Percentiles rank a stretch among this genome's conserved stretches.
phyloP scores from a whole-genome alignment of 495 filamentous ascomycete species.

The Annulohypoxylon stygium region DNA sequence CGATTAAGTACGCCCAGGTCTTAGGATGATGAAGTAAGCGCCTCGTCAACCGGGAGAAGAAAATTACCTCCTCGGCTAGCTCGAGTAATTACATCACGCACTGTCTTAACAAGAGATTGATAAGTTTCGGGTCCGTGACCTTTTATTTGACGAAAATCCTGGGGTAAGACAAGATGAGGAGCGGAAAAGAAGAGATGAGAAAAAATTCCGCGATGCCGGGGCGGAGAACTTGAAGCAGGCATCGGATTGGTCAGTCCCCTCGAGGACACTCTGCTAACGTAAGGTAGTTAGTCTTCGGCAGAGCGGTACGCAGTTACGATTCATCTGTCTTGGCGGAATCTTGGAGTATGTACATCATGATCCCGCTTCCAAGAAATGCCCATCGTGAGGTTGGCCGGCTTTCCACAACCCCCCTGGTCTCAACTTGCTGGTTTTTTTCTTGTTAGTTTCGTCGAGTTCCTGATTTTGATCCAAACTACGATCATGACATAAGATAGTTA shows the following conservation, averaged over 20 bases:
- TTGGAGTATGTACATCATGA: conserved; percentile 36
- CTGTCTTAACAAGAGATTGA: conserved; percentile 25
- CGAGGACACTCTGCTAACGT: conserved; percentile 35
- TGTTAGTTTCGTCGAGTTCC: not conserved
- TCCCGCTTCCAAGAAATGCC: conserved; percentile 22
- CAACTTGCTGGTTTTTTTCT: conserved; percentile 6
- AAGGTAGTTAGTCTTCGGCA: conserved; percentile 45
- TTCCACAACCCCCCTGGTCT: conserved; percentile 27
- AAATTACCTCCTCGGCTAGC: conserved; percentile 9
- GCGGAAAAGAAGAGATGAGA: conserved; percentile 41
- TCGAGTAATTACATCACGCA: conserved; percentile 18
- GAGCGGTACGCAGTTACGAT: conserved; percentile 46
- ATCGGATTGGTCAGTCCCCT: conserved; percentile 35
- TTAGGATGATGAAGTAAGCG: conserved; percentile 36
- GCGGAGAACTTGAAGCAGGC: conserved; percentile 30
- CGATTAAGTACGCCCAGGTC: conserved; percentile 26
- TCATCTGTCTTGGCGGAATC: conserved; percentile 41
- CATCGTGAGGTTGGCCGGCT: conserved; percentile 30
- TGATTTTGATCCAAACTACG: conserved; percentile 13
- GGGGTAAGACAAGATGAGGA: conserved; percentile 34
- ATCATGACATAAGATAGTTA: conserved; percentile 30
- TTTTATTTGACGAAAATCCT: not conserved
- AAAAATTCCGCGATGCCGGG: conserved; percentile 41
- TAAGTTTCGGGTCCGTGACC: conserved; percentile 20
- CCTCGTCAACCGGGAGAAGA: conserved; percentile 19